phyloP scores from a whole-genome alignment of 192 early-diverging fungal species.

The Entomortierella beljakovae region DNA sequence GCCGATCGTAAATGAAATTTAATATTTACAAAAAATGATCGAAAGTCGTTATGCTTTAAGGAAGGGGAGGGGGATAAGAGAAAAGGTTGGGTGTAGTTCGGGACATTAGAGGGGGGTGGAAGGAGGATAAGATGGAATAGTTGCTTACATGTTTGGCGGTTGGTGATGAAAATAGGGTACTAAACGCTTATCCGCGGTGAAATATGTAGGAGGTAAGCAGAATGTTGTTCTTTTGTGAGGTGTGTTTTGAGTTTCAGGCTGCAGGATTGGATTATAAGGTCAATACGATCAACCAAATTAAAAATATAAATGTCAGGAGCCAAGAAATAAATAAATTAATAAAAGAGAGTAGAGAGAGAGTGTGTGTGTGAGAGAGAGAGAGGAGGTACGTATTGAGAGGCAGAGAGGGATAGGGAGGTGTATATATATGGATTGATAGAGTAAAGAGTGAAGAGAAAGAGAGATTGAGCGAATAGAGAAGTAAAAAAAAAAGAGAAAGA shows the following conservation, averaged over 20 bases:
- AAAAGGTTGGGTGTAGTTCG: no score
- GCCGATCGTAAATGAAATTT: not conserved
- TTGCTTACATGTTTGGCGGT: not conserved
- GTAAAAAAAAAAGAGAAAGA: not conserved
- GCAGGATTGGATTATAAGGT: not conserved
- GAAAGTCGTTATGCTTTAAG: not conserved
- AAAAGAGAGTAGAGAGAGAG: not conserved
- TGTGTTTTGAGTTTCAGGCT: not conserved
- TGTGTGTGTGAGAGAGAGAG: not conserved
- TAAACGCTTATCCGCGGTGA: not conserved
- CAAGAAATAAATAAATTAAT: not conserved
- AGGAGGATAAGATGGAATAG: not conserved
- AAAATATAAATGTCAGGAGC: no score
- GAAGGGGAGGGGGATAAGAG: no score
- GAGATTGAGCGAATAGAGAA: not conserved
- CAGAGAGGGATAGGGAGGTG: not conserved
- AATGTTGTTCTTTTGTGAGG: not conserved
- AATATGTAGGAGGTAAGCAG: not conserved
- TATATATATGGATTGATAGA: no score
- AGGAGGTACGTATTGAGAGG: no score
- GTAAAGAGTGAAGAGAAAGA: not conserved
- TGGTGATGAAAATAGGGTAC: not conserved
- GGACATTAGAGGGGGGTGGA: no score
- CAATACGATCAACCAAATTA: not conserved
- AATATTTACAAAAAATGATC: not conserved